phyloP scores from a whole-genome alignment of 768 basidiomycete species.

The Pleurotus salmoneostramineus region DNA sequence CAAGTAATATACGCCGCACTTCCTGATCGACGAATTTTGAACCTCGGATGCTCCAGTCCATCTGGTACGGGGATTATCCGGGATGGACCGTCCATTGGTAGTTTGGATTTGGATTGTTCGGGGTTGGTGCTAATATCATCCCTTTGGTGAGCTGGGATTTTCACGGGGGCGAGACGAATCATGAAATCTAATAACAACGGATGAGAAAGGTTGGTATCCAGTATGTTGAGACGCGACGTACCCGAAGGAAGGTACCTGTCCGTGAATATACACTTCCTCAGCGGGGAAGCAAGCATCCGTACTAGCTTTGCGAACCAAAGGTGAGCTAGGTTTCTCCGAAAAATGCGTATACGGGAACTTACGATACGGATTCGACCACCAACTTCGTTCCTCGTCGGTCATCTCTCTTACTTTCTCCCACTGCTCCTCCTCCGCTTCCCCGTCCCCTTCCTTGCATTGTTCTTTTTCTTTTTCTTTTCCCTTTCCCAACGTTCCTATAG shows the following conservation, averaged over 20 bases:
- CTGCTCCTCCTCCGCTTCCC: constrained; percentile 8
- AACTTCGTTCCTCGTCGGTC: constrained; percentile 56
- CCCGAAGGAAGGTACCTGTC: constrained; percentile 54
- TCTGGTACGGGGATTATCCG: constrained; percentile 36
- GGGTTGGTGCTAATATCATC: constrained; percentile 6
- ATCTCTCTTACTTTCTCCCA: constrained; percentile 48
- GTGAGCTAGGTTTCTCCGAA: neutral
- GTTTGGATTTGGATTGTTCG: constrained; percentile 9
- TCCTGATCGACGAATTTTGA: constrained; percentile 41
- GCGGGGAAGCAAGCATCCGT: constrained; percentile 65
- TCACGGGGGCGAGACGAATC: constrained; percentile 51
- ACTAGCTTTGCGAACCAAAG: constrained; percentile 33
- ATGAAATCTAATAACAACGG: constrained; percentile 50
- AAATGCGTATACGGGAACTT: constrained; percentile 15
- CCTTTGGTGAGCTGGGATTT: constrained; percentile 25
- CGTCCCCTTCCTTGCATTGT: constrained; percentile 17
- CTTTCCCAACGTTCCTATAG: no score
- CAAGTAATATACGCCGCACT: constrained; percentile 56
- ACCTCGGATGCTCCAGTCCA: constrained; percentile 65
- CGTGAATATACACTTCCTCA: constrained; percentile 54
- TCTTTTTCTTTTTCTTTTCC: no score
- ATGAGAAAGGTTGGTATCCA: neutral
- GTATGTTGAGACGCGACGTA: constrained; percentile 19
- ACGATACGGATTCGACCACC: constrained; percentile 81
- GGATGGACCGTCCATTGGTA: neutral